These are phyloP conservation scores for Protostelium mycophagum DNA, from an alignment of 78 protist species.

Conservation along the genomic window DNA sequence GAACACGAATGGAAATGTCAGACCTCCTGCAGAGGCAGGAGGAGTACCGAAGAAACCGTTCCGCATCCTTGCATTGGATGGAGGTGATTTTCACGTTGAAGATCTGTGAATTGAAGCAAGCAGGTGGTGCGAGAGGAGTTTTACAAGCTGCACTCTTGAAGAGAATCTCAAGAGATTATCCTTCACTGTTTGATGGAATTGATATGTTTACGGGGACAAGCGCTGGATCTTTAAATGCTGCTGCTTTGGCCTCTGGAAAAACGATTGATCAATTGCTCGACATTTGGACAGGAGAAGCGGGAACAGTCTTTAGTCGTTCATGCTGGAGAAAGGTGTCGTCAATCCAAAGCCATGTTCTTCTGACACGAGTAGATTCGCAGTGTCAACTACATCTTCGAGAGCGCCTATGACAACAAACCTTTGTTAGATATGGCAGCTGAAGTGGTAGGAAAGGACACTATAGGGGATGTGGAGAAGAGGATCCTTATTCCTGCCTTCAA, in stretches of 20 bases:
- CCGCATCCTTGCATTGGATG: constrained; percentile 19
- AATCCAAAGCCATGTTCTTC: no score
- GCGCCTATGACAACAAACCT: neutral
- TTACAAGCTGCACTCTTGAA: constrained; percentile 22
- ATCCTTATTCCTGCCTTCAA: constrained; percentile 52
- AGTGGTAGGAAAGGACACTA: neutral
- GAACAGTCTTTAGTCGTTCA: neutral
- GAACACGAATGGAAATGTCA: neutral
- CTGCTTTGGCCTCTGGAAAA: neutral
- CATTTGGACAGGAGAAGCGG: neutral
- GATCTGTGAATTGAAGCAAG: no score
- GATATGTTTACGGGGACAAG: constrained; percentile 29
- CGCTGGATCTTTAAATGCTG: neutral
- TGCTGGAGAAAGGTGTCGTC: neutral
- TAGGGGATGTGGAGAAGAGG: constrained; percentile 27
- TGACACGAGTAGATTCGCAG: neutral
- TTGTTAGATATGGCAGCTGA: neutral
- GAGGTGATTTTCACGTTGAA: constrained; percentile 25
- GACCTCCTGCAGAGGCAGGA: neutral
- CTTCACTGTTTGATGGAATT: constrained; percentile 36
- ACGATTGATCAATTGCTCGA: neutral
- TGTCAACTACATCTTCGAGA: neutral
- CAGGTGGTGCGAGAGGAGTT: constrained; percentile 44
- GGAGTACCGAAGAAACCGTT: neutral
- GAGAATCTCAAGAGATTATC: constrained; percentile 33